phyloP scores from a whole-genome alignment of 208 protist genomes.

The Leishmania arabica region DNA sequence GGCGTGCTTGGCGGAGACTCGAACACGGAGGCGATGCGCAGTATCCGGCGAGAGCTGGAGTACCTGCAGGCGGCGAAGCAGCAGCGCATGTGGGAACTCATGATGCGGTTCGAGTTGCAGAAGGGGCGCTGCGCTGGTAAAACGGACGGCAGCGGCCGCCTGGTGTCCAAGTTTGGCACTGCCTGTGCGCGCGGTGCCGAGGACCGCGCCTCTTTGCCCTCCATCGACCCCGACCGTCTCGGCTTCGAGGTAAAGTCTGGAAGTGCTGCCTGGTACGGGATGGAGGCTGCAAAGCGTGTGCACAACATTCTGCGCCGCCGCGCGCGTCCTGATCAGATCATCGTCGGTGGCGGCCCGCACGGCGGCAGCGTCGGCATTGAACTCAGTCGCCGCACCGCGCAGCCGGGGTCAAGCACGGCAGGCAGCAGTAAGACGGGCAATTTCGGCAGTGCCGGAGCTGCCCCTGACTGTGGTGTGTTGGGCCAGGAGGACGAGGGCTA shows the following conservation, averaged over 20 bases:
- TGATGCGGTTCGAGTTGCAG: slow-evolving; percentile 40
- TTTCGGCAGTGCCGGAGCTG: background rate
- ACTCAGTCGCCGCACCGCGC: slow-evolving; percentile 59
- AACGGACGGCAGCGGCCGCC: background rate
- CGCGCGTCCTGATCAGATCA: slow-evolving; percentile 53
- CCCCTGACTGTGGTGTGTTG: background rate
- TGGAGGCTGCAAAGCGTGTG: slow-evolving; percentile 72
- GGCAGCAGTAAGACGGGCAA: slow-evolving; percentile 6
- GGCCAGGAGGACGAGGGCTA: slow-evolving; percentile 1
- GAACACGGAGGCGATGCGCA: slow-evolving; percentile 37
- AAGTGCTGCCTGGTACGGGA: slow-evolving; percentile 65
- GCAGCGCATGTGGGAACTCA: slow-evolving; percentile 60
- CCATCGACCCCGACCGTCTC: slow-evolving; percentile 34
- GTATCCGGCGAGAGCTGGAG: slow-evolving; percentile 46
- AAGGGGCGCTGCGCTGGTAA: slow-evolving; percentile 15
- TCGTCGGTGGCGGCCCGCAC: slow-evolving; percentile 49
- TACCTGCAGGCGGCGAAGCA: slow-evolving; percentile 47
- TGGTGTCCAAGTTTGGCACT: background rate
- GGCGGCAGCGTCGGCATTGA: slow-evolving; percentile 60
- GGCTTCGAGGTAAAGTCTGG: slow-evolving; percentile 66
- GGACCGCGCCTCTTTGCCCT: background rate
- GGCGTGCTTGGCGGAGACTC: slow-evolving; percentile 15
- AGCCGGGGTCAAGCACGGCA: slow-evolving; percentile 13
- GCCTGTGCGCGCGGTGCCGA: background rate
- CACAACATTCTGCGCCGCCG: slow-evolving; percentile 62